Percentiles rank a stretch among this genome's conserved stretches.
These are phyloP conservation scores for Calonectria crousiana DNA, from an alignment of 2,329 filamentous ascomycete species.

Conservation along the genomic window DNA sequence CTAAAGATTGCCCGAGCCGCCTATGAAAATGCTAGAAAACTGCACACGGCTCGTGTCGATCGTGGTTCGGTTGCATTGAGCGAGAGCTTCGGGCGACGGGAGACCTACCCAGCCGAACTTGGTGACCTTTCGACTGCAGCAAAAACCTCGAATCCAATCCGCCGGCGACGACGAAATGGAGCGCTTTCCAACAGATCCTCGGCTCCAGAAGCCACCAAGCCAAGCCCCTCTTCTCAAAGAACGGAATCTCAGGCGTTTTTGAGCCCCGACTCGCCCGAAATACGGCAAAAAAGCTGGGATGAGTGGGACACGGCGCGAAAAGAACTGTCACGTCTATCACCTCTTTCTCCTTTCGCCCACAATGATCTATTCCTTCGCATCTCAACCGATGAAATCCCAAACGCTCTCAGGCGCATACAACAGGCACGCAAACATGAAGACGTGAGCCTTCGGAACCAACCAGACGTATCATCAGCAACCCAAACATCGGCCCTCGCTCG, in stretches of 20 bases:
- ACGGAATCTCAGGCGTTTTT: constrained; percentile 5
- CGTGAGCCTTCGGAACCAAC: background rate
- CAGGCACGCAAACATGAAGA: background rate
- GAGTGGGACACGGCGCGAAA: constrained; percentile 43
- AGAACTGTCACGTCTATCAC: constrained; percentile 38
- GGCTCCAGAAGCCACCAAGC: constrained; percentile 13
- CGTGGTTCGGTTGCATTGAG: constrained; percentile 45
- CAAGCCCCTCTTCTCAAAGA: constrained; percentile 23
- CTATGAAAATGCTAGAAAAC: constrained; percentile 64
- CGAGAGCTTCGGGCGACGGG: constrained; percentile 42
- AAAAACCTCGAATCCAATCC: constrained; percentile 40
- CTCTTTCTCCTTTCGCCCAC: constrained; percentile 28
- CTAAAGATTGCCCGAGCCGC: constrained; percentile 64
- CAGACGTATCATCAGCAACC: background rate
- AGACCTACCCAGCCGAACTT: constrained; percentile 39
- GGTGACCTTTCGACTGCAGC: constrained; percentile 39
- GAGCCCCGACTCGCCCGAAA: constrained; percentile 13
- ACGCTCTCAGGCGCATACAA: background rate
- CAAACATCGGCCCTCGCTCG: background rate
- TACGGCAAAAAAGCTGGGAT: constrained; percentile 37
- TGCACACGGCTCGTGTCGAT: constrained; percentile 55
- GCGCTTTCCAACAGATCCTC: constrained; percentile 3
- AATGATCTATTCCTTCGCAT: constrained; percentile 33
- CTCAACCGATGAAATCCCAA: constrained; percentile 28
- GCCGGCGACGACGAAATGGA: constrained; percentile 44